Base-by-base conservation (phyloP, 176 grass and related monocot species). In the Tuctoria greenei region DNA sequence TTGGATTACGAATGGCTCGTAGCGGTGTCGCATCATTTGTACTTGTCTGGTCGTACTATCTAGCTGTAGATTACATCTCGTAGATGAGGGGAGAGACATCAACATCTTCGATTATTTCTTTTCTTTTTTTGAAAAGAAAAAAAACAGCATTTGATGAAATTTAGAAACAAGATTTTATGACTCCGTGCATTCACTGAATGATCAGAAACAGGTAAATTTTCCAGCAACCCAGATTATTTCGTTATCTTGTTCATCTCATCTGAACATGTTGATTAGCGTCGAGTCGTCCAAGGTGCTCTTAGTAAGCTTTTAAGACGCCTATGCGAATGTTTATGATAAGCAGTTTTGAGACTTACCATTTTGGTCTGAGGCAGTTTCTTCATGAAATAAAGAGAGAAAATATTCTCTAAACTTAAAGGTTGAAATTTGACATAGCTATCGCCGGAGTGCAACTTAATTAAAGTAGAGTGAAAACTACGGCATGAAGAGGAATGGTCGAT, bases 21-120 rank as follows among this genome's bases (percentile, higher is more conserved):
- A 84, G 89, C 80, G 95, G 91, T 44, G 82, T 92, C 62, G 86
- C 91, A 82, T 95, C 91, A 8, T 92, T 88, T 75, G 76, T 68
- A 40, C 83, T 99, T 76, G 89, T 92, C 61, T 65, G 89, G 72
- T 90, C 84, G 44, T 99, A 99, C 80, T 89, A 85, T 74, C 64
- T 99, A 20, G 76, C 62, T 42, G 77, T 92, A 61, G 80, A 92
- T 72, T 66, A 88, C 77, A 61, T 92, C 60, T 67, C 90, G 9
- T 95, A 90, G 79, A 58, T 72, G 63, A 61, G 23, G 36, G 23
- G 36, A 67, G 56, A 61, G 38, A 10, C 6, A 47, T 9, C 51
- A 40, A 3, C 10, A 26, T 58, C 23, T 72, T 35, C 54, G 23
- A 41, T 27, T 26, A 25, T 16, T 37, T 21, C 41, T 61, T 11